Evolutionary conservation across 140 eudicot species (phyloP).

Genomic region (Cichorium intybus): DNA sequence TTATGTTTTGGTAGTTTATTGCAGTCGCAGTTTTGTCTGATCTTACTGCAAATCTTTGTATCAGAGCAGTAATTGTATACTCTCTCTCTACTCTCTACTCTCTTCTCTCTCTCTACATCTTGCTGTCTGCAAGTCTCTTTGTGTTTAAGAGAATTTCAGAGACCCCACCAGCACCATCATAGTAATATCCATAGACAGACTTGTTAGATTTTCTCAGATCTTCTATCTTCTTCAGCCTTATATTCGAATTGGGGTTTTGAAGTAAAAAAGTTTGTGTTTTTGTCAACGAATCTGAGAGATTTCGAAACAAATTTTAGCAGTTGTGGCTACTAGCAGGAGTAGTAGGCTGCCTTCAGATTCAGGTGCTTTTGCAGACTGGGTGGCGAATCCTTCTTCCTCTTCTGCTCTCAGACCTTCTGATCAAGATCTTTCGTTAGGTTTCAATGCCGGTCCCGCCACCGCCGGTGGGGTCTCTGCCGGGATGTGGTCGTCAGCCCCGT

Average conservation of each 20-base stretch:
- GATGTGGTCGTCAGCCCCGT: constrained; percentile 36
- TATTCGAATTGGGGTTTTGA: constrained; percentile 24
- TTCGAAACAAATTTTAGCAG: constrained; percentile 24
- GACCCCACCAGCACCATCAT: constrained; percentile 31
- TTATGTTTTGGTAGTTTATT: constrained; percentile 1
- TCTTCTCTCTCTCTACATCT: neutral
- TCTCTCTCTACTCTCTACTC: constrained; percentile 7
- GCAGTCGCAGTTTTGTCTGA: constrained; percentile 25
- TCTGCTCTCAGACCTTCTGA: constrained; percentile 27
- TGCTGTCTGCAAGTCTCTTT: constrained; percentile 27
- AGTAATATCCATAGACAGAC: constrained; percentile 26
- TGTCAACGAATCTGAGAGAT: neutral
- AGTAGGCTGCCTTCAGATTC: constrained; percentile 64
- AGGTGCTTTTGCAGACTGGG: constrained; percentile 85
- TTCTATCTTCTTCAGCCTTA: constrained; percentile 33
- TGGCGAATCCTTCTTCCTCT: constrained; percentile 45
- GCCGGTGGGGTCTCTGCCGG: constrained; percentile 27
- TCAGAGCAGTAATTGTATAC: constrained; percentile 31
- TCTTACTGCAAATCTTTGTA: constrained; percentile 32
- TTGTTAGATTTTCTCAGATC: constrained; percentile 35
- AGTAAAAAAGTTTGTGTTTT: neutral
- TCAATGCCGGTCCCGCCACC: constrained; percentile 54
- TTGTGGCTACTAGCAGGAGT: constrained; percentile 86
- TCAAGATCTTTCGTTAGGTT: constrained; percentile 68
- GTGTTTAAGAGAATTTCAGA: constrained; percentile 31